Conservation (phyloP, 257 asterid genomes). For the Solanum sitiens region DNA sequence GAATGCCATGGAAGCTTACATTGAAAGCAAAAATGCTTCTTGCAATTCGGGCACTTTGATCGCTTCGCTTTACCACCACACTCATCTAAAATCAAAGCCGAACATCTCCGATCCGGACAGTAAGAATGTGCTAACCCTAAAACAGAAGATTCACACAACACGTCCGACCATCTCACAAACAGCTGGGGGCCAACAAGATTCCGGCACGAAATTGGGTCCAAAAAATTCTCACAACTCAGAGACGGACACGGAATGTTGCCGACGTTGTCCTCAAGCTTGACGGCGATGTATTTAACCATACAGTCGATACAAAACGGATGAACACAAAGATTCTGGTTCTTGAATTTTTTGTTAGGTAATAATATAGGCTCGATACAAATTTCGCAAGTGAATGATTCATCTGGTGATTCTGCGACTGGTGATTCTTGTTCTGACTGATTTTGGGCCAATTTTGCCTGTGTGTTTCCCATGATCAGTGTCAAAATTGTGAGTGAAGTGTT, state of each 20-base stretch:
- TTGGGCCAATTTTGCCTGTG: neutral
- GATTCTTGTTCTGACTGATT: neutral
- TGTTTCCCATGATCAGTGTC: neutral
- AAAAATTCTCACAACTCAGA: slow-evolving; percentile 25
- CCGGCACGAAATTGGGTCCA: slow-evolving; percentile 47
- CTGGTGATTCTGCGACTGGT: neutral
- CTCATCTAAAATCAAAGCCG: slow-evolving; percentile 49
- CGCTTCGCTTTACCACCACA: slow-evolving; percentile 44
- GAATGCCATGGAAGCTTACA: slow-evolving; percentile 51
- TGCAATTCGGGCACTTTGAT: slow-evolving; percentile 51
- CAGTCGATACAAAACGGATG: slow-evolving; percentile 68
- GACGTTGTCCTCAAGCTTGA: slow-evolving; percentile 38
- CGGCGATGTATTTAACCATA: slow-evolving; percentile 46
- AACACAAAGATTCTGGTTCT: slow-evolving; percentile 11
- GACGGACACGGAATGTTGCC: slow-evolving; percentile 57
- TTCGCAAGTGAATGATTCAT: slow-evolving; percentile 10
- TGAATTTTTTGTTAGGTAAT: neutral
- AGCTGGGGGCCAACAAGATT: slow-evolving; percentile 17
- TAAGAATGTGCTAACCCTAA: slow-evolving; percentile 24
- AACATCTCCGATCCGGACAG: slow-evolving; percentile 55
- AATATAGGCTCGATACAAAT: slow-evolving; percentile 16
- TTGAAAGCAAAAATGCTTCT: slow-evolving; percentile 39
- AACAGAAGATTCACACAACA: slow-evolving; percentile 38
- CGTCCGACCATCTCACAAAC: slow-evolving; percentile 70
- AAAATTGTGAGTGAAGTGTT: neutral